A percentile compares a stretch with the other conserved stretches of the same genome.
These are phyloP conservation scores for Colletotrichum echinochloae DNA, from an alignment of 2,329 filamentous ascomycete genomes.

Conservation along the genomic window DNA sequence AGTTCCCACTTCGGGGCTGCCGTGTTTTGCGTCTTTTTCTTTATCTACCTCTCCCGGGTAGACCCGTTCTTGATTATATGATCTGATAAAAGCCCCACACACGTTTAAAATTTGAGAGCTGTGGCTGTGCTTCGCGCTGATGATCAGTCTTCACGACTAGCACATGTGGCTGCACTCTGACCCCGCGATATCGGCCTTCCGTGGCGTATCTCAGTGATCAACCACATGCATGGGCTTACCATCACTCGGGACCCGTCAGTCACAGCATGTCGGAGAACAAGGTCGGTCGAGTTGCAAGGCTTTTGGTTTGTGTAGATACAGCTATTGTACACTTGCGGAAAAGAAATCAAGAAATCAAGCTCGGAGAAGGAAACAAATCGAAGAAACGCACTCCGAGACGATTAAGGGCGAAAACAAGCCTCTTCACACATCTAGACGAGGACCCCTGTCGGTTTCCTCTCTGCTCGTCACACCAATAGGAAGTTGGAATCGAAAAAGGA, in stretches of 20 bases:
- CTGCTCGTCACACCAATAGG: neutral
- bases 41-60: neutral
- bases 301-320: slow-evolving; percentile 26
- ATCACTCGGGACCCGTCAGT: neutral
- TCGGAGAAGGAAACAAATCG: slow-evolving; percentile 1
- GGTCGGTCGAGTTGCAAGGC: neutral
- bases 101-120: neutral
- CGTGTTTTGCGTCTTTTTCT: slow-evolving; percentile 32
- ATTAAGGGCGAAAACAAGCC: neutral
- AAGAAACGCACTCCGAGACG: neutral
- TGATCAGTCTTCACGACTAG: neutral
- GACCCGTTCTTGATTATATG: slow-evolving; percentile 13
- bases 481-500: slow-evolving; percentile 17
- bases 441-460: neutral
- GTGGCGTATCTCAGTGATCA: slow-evolving; percentile 14
- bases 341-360: too few relatives aligned
- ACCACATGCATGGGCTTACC: neutral
- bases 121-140: neutral
- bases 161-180: neutral
- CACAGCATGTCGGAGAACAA: neutral
- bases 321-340: slow-evolving; percentile 21
- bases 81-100: neutral
- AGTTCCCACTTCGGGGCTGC: slow-evolving; percentile 8
- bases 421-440: neutral
- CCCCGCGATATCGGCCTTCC: slow-evolving; percentile 20